A percentile compares a stretch with the other conserved stretches of the same genome.
Evolutionary conservation across 2,329 filamentous ascomycete species (phyloP).

Genomic region (Verticillium dahliae): DNA sequence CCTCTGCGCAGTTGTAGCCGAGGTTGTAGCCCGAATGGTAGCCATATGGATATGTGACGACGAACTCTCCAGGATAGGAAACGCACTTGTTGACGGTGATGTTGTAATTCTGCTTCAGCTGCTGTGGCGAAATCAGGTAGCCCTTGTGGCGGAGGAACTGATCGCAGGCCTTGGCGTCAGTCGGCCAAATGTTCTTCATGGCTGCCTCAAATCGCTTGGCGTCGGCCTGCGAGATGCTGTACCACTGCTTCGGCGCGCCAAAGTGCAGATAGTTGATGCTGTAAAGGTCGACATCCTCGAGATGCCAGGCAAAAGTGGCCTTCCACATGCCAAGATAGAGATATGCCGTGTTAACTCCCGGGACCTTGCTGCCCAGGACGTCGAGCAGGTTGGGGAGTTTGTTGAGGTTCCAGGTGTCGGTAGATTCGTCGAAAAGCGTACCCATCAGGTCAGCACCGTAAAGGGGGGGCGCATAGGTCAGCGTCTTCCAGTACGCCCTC

Average conservation of each 20-base stretch:
- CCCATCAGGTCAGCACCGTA: constrained; percentile 97
- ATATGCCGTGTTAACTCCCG: constrained; percentile 96
- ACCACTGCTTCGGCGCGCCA: constrained; percentile 98
- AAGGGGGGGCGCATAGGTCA: constrained; percentile 89
- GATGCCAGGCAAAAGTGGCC: constrained; percentile 96
- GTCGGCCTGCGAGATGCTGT: constrained; percentile 95
- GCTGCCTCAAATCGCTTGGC: constrained; percentile 86
- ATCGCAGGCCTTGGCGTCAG: constrained; percentile 89
- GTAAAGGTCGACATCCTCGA: constrained; percentile 97
- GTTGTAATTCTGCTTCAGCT: constrained; percentile 79
- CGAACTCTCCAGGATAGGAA: constrained; percentile 94
- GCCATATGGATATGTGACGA: constrained; percentile 96
- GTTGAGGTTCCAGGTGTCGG: constrained; percentile 86
- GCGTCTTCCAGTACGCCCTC: constrained; percentile 91
- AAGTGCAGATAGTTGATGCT: constrained; percentile 99
- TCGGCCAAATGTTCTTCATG: constrained; percentile 93
- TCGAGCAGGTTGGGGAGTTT: constrained; percentile 91
- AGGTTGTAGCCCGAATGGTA: constrained; percentile 98
- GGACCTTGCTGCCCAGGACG: constrained; percentile 89
- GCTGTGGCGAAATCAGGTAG: constrained; percentile 87
- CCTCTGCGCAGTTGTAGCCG: constrained; percentile 97
- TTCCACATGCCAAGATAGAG: constrained; percentile 99
- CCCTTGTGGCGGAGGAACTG: constrained; percentile 98
- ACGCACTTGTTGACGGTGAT: constrained; percentile 96
- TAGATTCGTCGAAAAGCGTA: constrained; percentile 83